Conservation (phyloP, 306 rosid genomes). For the Acacia confusa region DNA sequence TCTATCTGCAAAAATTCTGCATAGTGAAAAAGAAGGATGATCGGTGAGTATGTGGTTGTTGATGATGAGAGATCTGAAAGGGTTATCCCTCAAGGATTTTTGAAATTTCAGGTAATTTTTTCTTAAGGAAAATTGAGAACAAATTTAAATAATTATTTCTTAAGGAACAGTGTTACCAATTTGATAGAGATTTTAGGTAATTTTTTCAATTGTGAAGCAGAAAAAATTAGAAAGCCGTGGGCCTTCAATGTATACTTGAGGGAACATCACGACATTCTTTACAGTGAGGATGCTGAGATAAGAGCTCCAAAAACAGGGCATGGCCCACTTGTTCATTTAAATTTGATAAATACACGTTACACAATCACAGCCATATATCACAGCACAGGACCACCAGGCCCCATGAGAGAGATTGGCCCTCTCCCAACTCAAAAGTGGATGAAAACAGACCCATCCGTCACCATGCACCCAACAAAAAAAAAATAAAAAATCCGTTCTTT, state of each 20-base stretch:
- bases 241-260: too few species aligned
- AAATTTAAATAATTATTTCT: too few species aligned
- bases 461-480: not conserved
- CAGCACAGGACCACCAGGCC: not conserved
- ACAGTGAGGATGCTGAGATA: not conserved
- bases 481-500: constrained; percentile 24
- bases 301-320: not conserved
- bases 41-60: not conserved
- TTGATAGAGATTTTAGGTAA: not conserved
- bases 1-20: too few species aligned
- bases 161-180: not conserved
- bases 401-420: constrained; percentile 18
- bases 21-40: too few species aligned
- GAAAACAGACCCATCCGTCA: constrained; percentile 25
- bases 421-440: constrained; percentile 41
- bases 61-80: too few species aligned
- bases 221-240: too few species aligned
- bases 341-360: not conserved
- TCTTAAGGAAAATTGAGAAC: too few species aligned
- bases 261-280: too few species aligned
- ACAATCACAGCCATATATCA: constrained; percentile 27
- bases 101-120: not conserved
- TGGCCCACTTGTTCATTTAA: not conserved
- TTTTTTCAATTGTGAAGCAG: too few species aligned
- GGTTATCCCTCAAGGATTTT: too few species aligned